phyloP scores from a whole-genome alignment of 2,329 filamentous ascomycete genomes.

The Cordyceps cateniannulata region DNA sequence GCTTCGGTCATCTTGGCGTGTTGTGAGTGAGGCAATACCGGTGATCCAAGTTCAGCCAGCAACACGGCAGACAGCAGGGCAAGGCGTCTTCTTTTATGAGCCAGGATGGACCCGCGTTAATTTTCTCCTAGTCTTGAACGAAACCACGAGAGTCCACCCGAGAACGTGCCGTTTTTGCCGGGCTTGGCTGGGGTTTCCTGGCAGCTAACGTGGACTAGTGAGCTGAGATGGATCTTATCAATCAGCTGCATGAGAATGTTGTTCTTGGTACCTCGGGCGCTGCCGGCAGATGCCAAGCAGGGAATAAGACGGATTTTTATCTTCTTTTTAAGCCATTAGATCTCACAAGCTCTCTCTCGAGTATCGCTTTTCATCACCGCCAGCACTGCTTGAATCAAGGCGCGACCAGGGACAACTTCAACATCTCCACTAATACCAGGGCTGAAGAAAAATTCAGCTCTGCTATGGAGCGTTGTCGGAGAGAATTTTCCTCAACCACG shows the following conservation, averaged over 20 bases:
- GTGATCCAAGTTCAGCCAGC: not conserved
- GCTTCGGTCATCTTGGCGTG: not conserved
- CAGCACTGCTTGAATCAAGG: not conserved
- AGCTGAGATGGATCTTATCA: conserved; percentile 9
- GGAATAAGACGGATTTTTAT: too few relatives aligned
- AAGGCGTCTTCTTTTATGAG: not conserved
- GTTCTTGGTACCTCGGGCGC: not conserved
- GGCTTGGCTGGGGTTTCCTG: not conserved
- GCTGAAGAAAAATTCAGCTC: not conserved
- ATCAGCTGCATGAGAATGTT: not conserved
- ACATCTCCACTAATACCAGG: not conserved
- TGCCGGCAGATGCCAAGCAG: not conserved
- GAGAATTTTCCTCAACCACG: not conserved
- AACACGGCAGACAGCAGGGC: not conserved
- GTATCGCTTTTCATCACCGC: not conserved
- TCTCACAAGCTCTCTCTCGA: not conserved
- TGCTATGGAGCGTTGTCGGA: not conserved
- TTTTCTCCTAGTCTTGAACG: not conserved
- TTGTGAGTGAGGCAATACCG: not conserved
- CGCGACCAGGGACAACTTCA: not conserved
- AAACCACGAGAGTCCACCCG: conserved; percentile 1
- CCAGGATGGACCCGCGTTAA: not conserved
- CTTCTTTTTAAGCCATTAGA: not conserved
- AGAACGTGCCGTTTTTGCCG: conserved; percentile 2
- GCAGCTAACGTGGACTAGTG: not conserved